Base-by-base conservation (phyloP, 1,284 basidiomycete species). In the Boletus sp. region DNA sequence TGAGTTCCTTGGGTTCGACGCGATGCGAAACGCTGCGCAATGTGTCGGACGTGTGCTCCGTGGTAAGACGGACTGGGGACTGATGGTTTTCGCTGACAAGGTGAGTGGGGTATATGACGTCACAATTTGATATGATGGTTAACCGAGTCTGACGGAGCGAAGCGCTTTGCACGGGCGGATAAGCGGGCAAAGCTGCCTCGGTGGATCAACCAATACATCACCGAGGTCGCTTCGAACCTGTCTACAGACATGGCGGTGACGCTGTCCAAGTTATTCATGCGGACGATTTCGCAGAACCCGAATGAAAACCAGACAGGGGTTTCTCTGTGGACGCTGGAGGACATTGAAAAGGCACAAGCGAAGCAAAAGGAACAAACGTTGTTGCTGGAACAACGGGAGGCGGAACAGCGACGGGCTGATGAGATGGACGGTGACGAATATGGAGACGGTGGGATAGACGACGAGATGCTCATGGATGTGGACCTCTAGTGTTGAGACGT, bases 191-290 rank as follows among this genome's bases (percentile, higher is more conserved):
- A 98, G 78, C 75, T 99, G 56, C 96, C 96, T 2, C 87, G 91
- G 45, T 99, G 96, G 96, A 99, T 99, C 61, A 98, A 98, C 66
- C 94, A 96, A 67, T 97, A 98, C 65, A 99, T 99, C 64, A 95
- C 92, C 13, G 96, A 99, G 64, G 91, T 94, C 0, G 92, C 93
- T 32, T 89, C 94, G 9, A 99, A 99, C 69, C 75, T 99, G 46
- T 99, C 96, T 8, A 99, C 94, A 8, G 96, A 99, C 68, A 98
- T 99, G 91, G 95, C 95, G 8, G 74, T 99, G 51, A 93, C 93
- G 4, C 76, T 98, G 51, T 94, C 93, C 49, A 97, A 98, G 71
- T 74, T 94, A 40, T 99, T 99, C 71, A 94, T 99, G 81, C 82
- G 96, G 5, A 88, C 90, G 32, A 99, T 99, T 66, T 97, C 94